Evolutionary conservation across 257 asterid genomes (phyloP).

Genomic region (Solanum virginianum): DNA sequence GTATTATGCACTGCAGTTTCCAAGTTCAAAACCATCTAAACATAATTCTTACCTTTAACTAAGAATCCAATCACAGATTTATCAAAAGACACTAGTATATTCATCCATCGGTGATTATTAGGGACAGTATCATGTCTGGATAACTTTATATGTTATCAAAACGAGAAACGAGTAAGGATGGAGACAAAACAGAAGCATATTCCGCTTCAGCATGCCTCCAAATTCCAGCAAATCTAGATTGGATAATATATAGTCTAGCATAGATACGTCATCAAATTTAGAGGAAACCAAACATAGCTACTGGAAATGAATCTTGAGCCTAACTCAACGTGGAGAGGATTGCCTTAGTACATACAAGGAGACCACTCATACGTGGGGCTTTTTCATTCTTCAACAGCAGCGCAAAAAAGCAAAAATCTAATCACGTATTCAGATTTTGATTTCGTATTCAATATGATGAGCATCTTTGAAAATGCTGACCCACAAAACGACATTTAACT

Average conservation of each 20-base stretch:
- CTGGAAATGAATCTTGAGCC: not conserved
- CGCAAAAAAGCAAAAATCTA: not conserved
- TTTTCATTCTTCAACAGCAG: not conserved
- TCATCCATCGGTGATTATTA: not conserved
- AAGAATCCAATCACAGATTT: not conserved
- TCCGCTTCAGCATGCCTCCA: not conserved
- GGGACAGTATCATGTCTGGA: not conserved
- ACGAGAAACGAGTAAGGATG: not conserved
- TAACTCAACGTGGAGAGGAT: not conserved
- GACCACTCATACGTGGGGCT: not conserved
- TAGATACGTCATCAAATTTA: not conserved
- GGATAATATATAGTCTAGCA: not conserved
- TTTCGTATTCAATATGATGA: not conserved
- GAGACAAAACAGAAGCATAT: not conserved
- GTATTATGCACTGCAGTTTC: not conserved
- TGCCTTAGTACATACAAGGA: not conserved
- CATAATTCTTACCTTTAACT: not conserved
- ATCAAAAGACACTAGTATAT: not conserved
- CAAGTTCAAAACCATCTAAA: not conserved
- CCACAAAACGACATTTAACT: conserved; percentile 10
- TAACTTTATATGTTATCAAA: not conserved
- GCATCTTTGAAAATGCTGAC: not conserved
- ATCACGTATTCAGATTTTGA: not conserved
- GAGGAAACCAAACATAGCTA: not conserved
- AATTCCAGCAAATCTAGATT: not conserved